Conservation (phyloP, 305 asterid genomes). For the Vinca major region DNA sequence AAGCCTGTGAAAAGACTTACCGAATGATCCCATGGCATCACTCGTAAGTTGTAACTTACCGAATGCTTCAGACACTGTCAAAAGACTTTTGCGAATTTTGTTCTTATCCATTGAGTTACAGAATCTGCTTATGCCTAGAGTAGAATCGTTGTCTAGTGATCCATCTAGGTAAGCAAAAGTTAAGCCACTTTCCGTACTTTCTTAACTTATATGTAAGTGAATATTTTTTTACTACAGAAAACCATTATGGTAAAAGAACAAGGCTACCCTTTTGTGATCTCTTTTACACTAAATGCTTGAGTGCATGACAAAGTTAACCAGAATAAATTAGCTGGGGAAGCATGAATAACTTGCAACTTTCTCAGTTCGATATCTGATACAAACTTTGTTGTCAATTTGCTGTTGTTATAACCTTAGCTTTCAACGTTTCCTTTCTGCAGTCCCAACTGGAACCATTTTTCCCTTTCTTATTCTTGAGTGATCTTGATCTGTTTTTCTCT, state of each 20-base stretch:
- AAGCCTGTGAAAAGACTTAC: neutral
- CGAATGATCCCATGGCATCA: no score
- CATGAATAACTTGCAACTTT: neutral
- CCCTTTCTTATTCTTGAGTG: neutral
- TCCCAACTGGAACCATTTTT: neutral
- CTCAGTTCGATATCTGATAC: neutral
- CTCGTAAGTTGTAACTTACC: neutral
- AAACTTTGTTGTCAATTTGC: neutral
- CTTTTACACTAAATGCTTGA: neutral
- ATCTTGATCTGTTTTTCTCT: neutral
- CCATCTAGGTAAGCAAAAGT: neutral
- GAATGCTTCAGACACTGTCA: neutral
- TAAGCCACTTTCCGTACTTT: neutral
- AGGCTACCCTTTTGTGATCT: neutral
- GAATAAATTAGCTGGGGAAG: neutral
- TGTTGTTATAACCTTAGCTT: neutral
- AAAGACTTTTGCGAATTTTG: neutral
- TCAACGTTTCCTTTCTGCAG: neutral
- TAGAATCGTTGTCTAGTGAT: neutral
- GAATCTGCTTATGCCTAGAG: neutral
- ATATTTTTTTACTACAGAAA: neutral
- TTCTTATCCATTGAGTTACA: neutral
- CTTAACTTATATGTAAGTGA: neutral
- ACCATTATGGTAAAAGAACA: neutral
- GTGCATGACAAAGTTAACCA: neutral